Evolutionary conservation across 2,329 filamentous ascomycete species (phyloP).

Genomic region (Aurifilum marmelostoma): DNA sequence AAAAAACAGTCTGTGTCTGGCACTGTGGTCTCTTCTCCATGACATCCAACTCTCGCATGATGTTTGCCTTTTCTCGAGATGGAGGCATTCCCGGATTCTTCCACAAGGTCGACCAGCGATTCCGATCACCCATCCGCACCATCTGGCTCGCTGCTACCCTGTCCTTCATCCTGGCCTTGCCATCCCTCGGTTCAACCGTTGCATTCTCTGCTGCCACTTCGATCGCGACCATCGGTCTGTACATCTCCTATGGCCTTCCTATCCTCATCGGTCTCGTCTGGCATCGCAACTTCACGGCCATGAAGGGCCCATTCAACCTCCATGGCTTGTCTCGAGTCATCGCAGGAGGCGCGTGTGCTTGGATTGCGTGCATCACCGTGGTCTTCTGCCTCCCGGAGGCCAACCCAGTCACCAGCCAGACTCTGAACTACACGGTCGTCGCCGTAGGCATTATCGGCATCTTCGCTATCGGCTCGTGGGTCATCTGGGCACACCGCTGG

Average conservation of each 20-base stretch:
- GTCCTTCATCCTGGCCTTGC: constrained; percentile 58
- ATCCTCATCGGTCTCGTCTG: constrained; percentile 59
- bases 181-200: constrained; percentile 56
- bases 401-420: constrained; percentile 60
- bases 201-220: constrained; percentile 62
- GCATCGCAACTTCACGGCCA: constrained; percentile 48
- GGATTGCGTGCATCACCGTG: constrained; percentile 59
- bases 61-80: constrained; percentile 61
- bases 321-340: constrained; percentile 48
- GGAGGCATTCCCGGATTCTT: constrained; percentile 60
- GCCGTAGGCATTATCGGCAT: constrained; percentile 60
- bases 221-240: constrained; percentile 62
- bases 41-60: constrained; percentile 61
- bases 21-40: constrained; percentile 63
- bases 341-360: constrained; percentile 50
- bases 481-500: constrained; percentile 57
- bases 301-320: constrained; percentile 61
- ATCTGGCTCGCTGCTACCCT: constrained; percentile 59
- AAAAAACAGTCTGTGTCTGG: constrained; percentile 58
- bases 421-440: constrained; percentile 62
- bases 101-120: constrained; percentile 53
- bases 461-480: constrained; percentile 51
- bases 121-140: constrained; percentile 54
- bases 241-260: constrained; percentile 61
- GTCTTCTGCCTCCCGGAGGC: constrained; percentile 60